A percentile compares a stretch with the other conserved stretches of the same genome.
phyloP scores from a whole-genome alignment of 2,329 filamentous ascomycete species.

The Nectriaceae sp. region DNA sequence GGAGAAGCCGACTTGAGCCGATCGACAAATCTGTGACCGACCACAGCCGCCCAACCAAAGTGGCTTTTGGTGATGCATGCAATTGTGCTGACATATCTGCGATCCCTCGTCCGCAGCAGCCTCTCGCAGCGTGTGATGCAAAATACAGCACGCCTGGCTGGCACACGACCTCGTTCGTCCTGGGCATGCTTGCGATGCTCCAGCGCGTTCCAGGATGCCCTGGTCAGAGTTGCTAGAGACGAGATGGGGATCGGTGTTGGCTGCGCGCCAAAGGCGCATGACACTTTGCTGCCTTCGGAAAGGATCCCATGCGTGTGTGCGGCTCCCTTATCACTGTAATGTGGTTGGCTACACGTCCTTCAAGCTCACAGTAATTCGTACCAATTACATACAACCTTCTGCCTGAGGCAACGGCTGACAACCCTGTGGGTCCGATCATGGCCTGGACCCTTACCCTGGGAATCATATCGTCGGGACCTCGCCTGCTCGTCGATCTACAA shows the following conservation, averaged over 20 bases:
- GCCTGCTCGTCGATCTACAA: neutral
- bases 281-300: neutral
- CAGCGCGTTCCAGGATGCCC: too few relatives aligned
- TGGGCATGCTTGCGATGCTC: slow-evolving; percentile 2
- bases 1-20: slow-evolving; percentile 10
- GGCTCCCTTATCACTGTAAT: slow-evolving; percentile 22
- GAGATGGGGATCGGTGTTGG: neutral
- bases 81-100: too few relatives aligned
- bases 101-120: neutral
- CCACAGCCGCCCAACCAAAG: neutral
- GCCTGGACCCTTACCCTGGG: neutral
- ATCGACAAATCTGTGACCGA: neutral
- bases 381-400: slow-evolving; percentile 4
- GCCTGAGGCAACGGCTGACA: slow-evolving; percentile 14
- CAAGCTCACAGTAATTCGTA: neutral
- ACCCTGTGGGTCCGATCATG: neutral
- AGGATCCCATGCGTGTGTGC: slow-evolving; percentile 11
- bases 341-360: slow-evolving; percentile 10
- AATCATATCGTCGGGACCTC: neutral
- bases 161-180: slow-evolving; percentile 5
- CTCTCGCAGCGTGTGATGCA: neutral
- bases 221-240: neutral
- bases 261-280: neutral
- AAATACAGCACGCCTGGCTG: slow-evolving; percentile 7
- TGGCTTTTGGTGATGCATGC: too few relatives aligned